Evolutionary conservation across 805 yeast genomes (phyloP).

Genomic region (Candida ulmi): DNA sequence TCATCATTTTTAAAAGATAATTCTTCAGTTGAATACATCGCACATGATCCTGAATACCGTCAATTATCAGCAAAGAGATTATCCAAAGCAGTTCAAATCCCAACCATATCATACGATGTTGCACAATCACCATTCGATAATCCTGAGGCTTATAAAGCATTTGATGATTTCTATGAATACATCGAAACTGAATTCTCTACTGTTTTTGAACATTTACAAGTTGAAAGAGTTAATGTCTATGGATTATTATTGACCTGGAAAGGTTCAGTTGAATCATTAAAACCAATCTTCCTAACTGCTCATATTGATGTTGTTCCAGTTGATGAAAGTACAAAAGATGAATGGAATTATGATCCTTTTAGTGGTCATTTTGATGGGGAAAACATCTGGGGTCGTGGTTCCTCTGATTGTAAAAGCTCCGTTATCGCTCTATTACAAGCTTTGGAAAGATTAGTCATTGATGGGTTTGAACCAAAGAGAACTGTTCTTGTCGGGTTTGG

Average conservation of each 20-base stretch:
- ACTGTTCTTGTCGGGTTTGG: slow-evolving; percentile 62
- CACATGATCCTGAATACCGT: slow-evolving; percentile 29
- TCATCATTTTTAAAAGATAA: slow-evolving; percentile 25
- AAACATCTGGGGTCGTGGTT: slow-evolving; percentile 67
- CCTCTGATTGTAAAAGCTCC: slow-evolving; percentile 65
- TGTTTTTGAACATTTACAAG: slow-evolving; percentile 40
- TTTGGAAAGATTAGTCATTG: slow-evolving; percentile 41
- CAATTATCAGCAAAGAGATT: slow-evolving; percentile 35
- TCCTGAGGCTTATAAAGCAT: background rate
- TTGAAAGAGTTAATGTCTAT: slow-evolving; percentile 53
- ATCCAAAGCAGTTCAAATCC: slow-evolving; percentile 24
- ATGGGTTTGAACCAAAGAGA: slow-evolving; percentile 47
- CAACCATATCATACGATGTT: slow-evolving; percentile 11
- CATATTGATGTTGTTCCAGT: slow-evolving; percentile 84
- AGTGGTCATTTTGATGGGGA: slow-evolving; percentile 59
- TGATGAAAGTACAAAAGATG: slow-evolving; percentile 43
- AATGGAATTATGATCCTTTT: slow-evolving; percentile 68
- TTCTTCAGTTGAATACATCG: slow-evolving; percentile 28
- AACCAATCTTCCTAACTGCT: slow-evolving; percentile 67
- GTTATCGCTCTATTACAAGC: slow-evolving; percentile 60
- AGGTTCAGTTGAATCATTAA: slow-evolving; percentile 44
- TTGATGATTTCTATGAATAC: slow-evolving; percentile 42
- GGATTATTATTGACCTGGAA: slow-evolving; percentile 61
- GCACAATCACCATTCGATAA: background rate
- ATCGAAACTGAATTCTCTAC: slow-evolving; percentile 50